Conservation (phyloP, 2,329 filamentous ascomycete genomes). For the Clarireedia sp. region DNA sequence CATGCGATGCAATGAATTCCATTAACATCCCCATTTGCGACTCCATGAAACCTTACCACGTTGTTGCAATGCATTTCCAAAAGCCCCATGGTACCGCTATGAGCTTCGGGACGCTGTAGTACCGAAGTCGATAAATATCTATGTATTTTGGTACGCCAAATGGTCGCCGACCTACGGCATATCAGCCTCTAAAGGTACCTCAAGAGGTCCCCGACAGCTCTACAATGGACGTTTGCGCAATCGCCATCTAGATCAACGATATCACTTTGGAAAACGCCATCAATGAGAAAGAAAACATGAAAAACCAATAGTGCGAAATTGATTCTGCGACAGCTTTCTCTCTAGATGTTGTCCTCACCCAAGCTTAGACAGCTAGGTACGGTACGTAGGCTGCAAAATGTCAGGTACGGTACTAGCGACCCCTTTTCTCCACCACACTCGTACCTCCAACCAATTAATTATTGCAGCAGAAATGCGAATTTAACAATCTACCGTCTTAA, state of each 20-base stretch:
- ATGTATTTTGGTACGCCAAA: background rate
- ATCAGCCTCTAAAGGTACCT: conserved; percentile 1
- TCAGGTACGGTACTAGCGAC: background rate
- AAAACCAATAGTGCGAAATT: background rate
- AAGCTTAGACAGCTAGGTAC: too few species aligned
- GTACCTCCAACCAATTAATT: background rate
- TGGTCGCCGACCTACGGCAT: conserved; percentile 6
- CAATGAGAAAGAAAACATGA: background rate
- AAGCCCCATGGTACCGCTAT: background rate
- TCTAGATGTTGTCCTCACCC: too few species aligned
- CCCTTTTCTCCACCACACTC: background rate
- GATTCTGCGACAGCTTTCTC: too few species aligned
- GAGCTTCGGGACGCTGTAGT: background rate
- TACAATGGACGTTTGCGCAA: background rate
- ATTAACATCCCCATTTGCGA: background rate
- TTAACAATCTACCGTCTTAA: background rate
- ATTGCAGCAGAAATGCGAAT: background rate
- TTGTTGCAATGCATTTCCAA: background rate
- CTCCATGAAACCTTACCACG: background rate
- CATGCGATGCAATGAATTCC: background rate
- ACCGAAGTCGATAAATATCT: background rate
- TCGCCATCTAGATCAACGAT: background rate
- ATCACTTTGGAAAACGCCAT: background rate
- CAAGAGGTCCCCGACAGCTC: conserved; percentile 1
- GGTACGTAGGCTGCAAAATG: background rate